Evolutionary conservation across 306 rosid genomes (phyloP).

Genomic region (Quercus bicolor): DNA sequence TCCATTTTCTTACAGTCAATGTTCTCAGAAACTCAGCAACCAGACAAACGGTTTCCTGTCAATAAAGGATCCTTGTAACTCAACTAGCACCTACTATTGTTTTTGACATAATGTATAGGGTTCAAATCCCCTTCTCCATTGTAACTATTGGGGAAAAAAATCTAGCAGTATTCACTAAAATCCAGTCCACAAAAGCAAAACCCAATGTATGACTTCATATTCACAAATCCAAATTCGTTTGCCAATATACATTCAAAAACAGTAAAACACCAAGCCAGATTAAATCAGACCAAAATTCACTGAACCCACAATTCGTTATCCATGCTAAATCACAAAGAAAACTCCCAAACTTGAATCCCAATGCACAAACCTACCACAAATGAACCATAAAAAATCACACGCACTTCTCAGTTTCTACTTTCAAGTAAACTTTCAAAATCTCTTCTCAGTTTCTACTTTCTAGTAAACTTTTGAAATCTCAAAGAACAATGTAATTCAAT

Average conservation of each 20-base stretch:
- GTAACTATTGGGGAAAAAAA: neutral
- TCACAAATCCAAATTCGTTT: slow-evolving; percentile 9
- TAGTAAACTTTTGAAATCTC: neutral
- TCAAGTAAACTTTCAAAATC: no score
- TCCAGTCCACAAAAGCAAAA: neutral
- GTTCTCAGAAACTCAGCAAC: neutral
- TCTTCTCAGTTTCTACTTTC: neutral
- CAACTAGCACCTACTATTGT: no score
- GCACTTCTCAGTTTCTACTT: neutral
- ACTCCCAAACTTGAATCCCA: slow-evolving; percentile 16
- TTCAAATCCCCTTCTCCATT: no score
- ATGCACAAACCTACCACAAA: slow-evolving; percentile 2
- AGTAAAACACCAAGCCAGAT: neutral
- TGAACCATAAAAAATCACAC: neutral
- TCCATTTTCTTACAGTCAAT: neutral
- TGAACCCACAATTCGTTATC: slow-evolving; percentile 19
- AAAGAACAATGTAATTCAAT: slow-evolving; percentile 18
- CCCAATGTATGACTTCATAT: slow-evolving; percentile 12
- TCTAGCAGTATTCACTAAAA: neutral
- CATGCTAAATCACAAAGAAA: slow-evolving; percentile 1
- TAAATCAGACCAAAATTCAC: neutral
- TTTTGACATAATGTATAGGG: no score
- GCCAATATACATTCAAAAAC: slow-evolving; percentile 2
- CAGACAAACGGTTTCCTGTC: no score
- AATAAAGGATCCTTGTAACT: no score